These are phyloP conservation scores for Bruguiera gymnorhiza DNA, from an alignment of 345 rosid genomes.

Conservation along the genomic window DNA sequence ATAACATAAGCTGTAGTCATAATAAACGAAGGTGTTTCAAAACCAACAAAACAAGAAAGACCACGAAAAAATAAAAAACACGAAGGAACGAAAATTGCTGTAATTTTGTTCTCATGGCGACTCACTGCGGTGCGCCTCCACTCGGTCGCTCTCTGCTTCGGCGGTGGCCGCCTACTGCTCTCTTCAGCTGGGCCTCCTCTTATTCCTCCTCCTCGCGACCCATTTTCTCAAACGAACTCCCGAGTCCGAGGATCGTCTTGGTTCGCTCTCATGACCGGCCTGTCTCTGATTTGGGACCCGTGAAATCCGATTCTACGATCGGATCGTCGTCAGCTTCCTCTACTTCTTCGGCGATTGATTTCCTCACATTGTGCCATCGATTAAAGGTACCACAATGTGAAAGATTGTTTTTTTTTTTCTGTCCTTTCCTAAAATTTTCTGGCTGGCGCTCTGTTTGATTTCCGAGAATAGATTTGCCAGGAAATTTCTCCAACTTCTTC, in stretches of 20 bases:
- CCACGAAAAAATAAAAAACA: too few species aligned
- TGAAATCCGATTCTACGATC: constrained; percentile 20
- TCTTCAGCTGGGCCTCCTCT: constrained; percentile 18
- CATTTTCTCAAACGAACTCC: constrained; percentile 26
- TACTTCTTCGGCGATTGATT: constrained; percentile 23
- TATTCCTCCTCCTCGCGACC: constrained; percentile 17
- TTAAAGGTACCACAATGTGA: constrained; percentile 13
- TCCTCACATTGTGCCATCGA: constrained; percentile 29
- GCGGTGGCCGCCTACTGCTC: constrained; percentile 17
- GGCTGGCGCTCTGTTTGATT: background rate
- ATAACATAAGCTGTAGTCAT: too few species aligned
- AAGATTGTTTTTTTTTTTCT: background rate
- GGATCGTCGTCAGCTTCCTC: constrained; percentile 21
- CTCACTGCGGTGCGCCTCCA: constrained; percentile 31
- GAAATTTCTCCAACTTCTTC: background rate
- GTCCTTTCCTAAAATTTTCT: background rate
- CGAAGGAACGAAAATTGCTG: too few species aligned
- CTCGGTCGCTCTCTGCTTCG: constrained; percentile 31
- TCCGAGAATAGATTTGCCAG: too few species aligned
- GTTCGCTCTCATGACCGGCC: constrained; percentile 42
- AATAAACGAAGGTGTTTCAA: too few species aligned
- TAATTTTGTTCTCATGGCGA: constrained; percentile 17
- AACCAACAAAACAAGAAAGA: too few species aligned
- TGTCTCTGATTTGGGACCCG: constrained; percentile 27
- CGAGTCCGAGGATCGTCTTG: constrained; percentile 34